Base-by-base conservation (phyloP, 305 asterid species). In the Salvia sclarea region DNA sequence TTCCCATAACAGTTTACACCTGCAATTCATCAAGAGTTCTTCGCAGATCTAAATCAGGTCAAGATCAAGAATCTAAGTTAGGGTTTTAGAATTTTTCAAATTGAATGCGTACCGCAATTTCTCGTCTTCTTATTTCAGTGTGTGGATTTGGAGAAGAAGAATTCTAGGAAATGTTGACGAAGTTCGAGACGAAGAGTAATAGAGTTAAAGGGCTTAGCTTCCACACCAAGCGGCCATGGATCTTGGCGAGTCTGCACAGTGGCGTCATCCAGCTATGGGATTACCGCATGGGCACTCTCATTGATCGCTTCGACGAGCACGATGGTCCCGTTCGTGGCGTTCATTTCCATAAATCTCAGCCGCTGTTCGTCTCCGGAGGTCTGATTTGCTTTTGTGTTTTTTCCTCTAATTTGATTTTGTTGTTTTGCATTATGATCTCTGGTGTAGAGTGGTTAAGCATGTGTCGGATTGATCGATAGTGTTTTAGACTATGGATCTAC, bases 201-300 rank as follows among this genome's bases (percentile, higher is more conserved):
- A 75, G 96, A 79, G 98, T 92, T 67, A 92, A 92, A 50, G 98
- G 98, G 0, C 61, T 92, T 78, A 89, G 98, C 76, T 92, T 92
- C 63, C 98, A 92, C 58, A 76, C 77, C 89, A 89, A 85, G 83
- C 81, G 98, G 59, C 98, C 98, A 75, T 92, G 98, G 98, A 92
- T 92, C 92, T 64, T 89, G 81, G 96, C 96, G 53, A 89, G 97
- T 83, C 90, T 92, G 28, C 96, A 89, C 80, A 89, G 96, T 69
- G 98, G 98, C 62, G 98, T 92, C 76, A 86, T 92, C 83, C 98
- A 92, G 85, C 82, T 92, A n/a, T 92, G 96, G 98, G 98, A 92
- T 75, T 89, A 92, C 61, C 95, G 96, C 9, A 89, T 89, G 95
- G 98, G 96, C 78, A 92, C 96, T 37, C 90, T 89, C 69, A 87